A percentile compares a stretch with the other conserved stretches of the same genome.
Evolutionary conservation across 1,284 basidiomycete genomes (phyloP).

Genomic region (Ustilago trichophora): DNA sequence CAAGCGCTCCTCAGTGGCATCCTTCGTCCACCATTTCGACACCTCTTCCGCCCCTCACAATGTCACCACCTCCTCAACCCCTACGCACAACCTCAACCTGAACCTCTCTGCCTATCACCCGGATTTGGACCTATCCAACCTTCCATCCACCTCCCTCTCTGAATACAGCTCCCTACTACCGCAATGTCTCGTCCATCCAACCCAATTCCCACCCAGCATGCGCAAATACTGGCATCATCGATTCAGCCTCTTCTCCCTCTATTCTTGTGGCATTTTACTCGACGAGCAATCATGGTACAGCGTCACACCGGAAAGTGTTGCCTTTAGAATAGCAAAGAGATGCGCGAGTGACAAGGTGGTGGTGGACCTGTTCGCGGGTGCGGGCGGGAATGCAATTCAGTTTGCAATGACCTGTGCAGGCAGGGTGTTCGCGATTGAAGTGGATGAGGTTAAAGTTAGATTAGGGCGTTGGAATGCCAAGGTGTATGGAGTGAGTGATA

Average conservation of each 20-base stretch:
- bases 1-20: slow-evolving; percentile 15
- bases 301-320: slow-evolving; percentile 91
- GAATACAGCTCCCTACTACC: slow-evolving; percentile 15
- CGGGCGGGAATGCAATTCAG: slow-evolving; percentile 96
- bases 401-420: slow-evolving; percentile 94
- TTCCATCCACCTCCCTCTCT: background rate
- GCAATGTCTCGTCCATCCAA: slow-evolving; percentile 25
- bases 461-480: slow-evolving; percentile 87
- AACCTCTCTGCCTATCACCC: slow-evolving; percentile 36
- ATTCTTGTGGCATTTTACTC: slow-evolving; percentile 66
- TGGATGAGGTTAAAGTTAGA: slow-evolving; percentile 80
- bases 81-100: background rate
- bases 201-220: slow-evolving; percentile 6
- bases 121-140: slow-evolving; percentile 8
- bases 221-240: slow-evolving; percentile 53
- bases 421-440: slow-evolving; percentile 91
- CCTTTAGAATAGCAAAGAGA: slow-evolving; percentile 87
- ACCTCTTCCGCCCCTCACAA: background rate
- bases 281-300: slow-evolving; percentile 96
- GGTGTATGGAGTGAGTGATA: slow-evolving; percentile 90
- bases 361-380: slow-evolving; percentile 94
- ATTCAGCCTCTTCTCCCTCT: slow-evolving; percentile 55
- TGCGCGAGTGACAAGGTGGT: slow-evolving; percentile 72
- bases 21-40: slow-evolving; percentile 10
- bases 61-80: background rate